phyloP scores from a whole-genome alignment of 2,329 filamentous ascomycete genomes.

The Xylaria multiplex region DNA sequence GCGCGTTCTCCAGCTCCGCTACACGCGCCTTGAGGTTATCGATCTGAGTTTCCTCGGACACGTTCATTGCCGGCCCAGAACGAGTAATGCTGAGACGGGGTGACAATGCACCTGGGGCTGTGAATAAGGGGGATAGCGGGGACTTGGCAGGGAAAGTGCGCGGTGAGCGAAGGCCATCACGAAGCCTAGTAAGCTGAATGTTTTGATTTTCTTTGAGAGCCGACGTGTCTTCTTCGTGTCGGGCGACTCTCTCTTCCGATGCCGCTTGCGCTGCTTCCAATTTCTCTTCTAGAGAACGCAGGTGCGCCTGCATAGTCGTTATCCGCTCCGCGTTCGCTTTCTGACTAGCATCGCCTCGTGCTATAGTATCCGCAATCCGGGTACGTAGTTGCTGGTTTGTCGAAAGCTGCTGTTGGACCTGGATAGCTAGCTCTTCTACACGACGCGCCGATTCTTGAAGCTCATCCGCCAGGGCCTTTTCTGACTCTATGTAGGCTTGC shows the following conservation, averaged over 20 bases:
- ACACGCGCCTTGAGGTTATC: constrained; percentile 81
- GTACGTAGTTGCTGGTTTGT: constrained; percentile 78
- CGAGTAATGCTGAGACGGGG: constrained; percentile 62
- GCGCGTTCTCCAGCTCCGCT: constrained; percentile 83
- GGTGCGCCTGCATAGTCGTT: constrained; percentile 80
- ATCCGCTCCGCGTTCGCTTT: constrained; percentile 83
- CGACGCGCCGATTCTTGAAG: constrained; percentile 78
- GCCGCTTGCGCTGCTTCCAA: constrained; percentile 84
- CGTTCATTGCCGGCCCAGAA: constrained; percentile 67
- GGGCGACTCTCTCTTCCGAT: constrained; percentile 83
- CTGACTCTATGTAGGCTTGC: constrained; percentile 65
- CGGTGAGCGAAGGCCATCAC: constrained; percentile 61
- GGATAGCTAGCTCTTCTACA: constrained; percentile 80
- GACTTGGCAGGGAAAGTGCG: constrained; percentile 66
- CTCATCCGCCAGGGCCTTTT: constrained; percentile 73
- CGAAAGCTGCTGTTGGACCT: constrained; percentile 83
- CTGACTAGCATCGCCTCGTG: constrained; percentile 85
- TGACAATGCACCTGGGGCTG: constrained; percentile 57
- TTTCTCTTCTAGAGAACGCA: constrained; percentile 85
- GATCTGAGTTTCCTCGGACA: constrained; percentile 78
- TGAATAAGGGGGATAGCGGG: constrained; percentile 71
- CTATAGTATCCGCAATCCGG: constrained; percentile 81
- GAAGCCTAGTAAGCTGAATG: constrained; percentile 79
- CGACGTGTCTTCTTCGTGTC: constrained; percentile 86
- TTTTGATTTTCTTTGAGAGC: constrained; percentile 80